Base-by-base conservation (phyloP, 352 stramenopile species). In the Thalassiosira livingstoniorum region DNA sequence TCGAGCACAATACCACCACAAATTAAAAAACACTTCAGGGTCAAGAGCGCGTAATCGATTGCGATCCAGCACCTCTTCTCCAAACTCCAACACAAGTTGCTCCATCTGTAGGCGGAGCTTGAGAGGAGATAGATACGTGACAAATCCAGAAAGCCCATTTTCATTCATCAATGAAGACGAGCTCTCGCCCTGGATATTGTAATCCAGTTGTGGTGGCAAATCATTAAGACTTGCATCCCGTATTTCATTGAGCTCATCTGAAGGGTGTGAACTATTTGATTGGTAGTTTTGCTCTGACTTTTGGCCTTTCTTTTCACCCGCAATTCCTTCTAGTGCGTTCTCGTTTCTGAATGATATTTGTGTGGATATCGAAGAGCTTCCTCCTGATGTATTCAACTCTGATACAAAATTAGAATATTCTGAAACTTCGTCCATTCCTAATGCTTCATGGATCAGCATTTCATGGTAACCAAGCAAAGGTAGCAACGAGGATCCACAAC, bases 1-100 rank as follows among this genome's bases (percentile, higher is more conserved):
- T 65, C 91, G 65, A 45, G 87, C 83, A 63, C 75, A 92, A 67
- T 90, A 94, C 91, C 91, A 95, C 89, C 89, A 95, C 61, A 95
- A 81, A 65, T 95, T 95, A 68, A 91, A 94, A 25, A 92, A 93
- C 31, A 91, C 29, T 57, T 90, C 75, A 15, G 91, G 88, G 58
- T 92, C 80, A 23, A 89, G 34, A 31, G 80, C 45, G 42, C 79
- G 61, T 25, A 95, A 63, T 25, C 74, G 74, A 31, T 94, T 88
- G 37, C 91, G 76, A 42, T 88, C 65, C 15, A 95, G 68, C 43
- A 89, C 75, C 65, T 87, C 80, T 87, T 95, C 91, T 55, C 89
- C 89, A 47, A 90, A 82, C 68, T 92, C 83, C 47, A 88, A 63
- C 10, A 94, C 67, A 31, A 91, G 73, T 54, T 86, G 78, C 68